Evolutionary conservation across 495 filamentous ascomycete species (phyloP).

Genomic region (Elaphomyces granulatus): DNA sequence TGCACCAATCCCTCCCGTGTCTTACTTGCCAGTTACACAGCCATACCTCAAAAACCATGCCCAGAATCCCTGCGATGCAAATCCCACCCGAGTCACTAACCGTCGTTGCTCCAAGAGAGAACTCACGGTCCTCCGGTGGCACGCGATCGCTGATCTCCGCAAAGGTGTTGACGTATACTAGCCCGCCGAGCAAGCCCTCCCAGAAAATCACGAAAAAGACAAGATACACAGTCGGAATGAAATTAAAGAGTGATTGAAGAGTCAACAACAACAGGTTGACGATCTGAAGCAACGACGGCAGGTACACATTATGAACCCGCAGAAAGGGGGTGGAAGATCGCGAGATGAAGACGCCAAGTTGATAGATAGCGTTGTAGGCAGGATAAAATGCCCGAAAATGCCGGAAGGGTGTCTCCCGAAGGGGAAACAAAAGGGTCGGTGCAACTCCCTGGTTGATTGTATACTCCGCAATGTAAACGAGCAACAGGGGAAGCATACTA

Average conservation of each 20-base stretch:
- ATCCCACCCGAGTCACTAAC: constrained; percentile 90
- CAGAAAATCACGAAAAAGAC: constrained; percentile 81
- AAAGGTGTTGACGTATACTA: constrained; percentile 93
- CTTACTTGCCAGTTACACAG: constrained; percentile 71
- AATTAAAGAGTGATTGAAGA: constrained; percentile 58
- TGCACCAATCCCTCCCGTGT: constrained; percentile 68
- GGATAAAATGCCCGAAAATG: constrained; percentile 83
- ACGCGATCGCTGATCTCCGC: constrained; percentile 79
- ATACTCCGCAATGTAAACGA: constrained; percentile 93
- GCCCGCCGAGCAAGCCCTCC: constrained; percentile 82
- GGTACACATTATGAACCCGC: constrained; percentile 64
- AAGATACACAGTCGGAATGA: constrained; percentile 70
- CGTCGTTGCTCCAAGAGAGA: constrained; percentile 74
- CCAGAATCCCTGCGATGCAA: constrained; percentile 72
- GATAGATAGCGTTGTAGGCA: constrained; percentile 85
- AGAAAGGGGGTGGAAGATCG: constrained; percentile 80
- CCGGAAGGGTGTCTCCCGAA: constrained; percentile 57
- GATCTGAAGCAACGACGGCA: constrained; percentile 72
- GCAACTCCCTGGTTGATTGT: constrained; percentile 90
- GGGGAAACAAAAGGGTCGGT: constrained; percentile 77
- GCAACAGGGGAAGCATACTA: constrained; percentile 77
- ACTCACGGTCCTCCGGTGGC: constrained; percentile 64
- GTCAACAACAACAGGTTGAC: constrained; percentile 61
- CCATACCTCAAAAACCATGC: constrained; percentile 70
- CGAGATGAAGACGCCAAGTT: constrained; percentile 85